Percentiles rank a stretch among this genome's conserved stretches.
Conservation (phyloP, 2,329 filamentous ascomycete species). For the Oidium heveae region DNA sequence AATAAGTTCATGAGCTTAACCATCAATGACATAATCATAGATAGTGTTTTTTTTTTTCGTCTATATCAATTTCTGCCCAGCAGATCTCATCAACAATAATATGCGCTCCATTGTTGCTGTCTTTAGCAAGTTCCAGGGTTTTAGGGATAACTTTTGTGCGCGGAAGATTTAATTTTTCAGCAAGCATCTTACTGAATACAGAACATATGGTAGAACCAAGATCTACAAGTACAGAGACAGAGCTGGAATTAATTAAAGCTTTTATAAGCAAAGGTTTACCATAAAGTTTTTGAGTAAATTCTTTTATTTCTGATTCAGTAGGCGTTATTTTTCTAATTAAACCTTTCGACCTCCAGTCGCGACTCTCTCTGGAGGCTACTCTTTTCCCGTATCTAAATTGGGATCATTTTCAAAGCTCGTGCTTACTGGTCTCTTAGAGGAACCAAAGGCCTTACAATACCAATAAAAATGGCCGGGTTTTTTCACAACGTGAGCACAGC, state of each 20-base stretch:
- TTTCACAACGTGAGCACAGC: neutral
- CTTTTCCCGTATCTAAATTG: neutral
- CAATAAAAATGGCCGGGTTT: neutral
- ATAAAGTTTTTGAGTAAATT: neutral
- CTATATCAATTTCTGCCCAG: neutral
- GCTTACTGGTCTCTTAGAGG: neutral
- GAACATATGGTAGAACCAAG: neutral
- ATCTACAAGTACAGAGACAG: neutral
- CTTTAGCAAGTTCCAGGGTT: neutral
- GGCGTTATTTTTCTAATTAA: neutral
- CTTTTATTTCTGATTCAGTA: neutral
- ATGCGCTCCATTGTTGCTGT: neutral
- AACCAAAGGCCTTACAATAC: neutral
- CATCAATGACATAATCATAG: neutral
- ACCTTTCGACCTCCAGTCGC: neutral
- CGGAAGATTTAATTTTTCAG: neutral
- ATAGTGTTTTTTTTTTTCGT: neutral
- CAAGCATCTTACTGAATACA: neutral
- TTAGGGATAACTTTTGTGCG: neutral
- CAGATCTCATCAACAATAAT: neutral
- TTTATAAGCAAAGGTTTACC: neutral
- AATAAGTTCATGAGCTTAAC: neutral
- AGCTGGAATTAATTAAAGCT: neutral
- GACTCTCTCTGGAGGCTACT: neutral
- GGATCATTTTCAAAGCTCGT: neutral